Evolutionary conservation across 257 asterid genomes (phyloP).

Genomic region (Handroanthus guayacan): DNA sequence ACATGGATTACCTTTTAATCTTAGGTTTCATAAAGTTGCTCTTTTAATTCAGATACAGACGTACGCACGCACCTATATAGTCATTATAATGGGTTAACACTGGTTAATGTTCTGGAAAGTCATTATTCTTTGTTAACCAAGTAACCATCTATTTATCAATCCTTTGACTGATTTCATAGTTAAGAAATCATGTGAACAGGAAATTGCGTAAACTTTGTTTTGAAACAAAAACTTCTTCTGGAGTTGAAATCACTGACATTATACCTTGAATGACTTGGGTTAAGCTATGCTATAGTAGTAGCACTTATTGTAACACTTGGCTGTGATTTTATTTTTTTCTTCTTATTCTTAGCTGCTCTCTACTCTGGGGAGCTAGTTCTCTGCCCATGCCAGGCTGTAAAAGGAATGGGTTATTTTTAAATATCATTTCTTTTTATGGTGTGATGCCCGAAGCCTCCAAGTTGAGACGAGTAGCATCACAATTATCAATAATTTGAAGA

Average conservation of each 20-base stretch:
- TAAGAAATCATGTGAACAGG: constrained; percentile 18
- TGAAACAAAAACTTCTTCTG: background rate
- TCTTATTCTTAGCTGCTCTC: constrained; percentile 13
- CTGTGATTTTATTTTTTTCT: background rate
- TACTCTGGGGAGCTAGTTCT: background rate
- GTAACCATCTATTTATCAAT: background rate
- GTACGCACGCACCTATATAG: background rate
- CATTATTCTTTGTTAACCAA: background rate
- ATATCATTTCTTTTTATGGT: constrained; percentile 5
- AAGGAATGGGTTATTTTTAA: background rate
- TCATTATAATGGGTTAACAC: background rate
- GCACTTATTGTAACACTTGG: background rate
- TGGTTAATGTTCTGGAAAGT: constrained; percentile 16
- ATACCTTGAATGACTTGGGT: background rate
- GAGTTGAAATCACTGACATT: background rate
- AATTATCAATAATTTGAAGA: background rate
- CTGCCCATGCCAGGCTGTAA: background rate
- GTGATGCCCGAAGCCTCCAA: background rate
- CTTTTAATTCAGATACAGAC: background rate
- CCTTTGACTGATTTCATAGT: constrained; percentile 5
- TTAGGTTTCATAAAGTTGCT: constrained; percentile 19
- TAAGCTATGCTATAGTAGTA: background rate
- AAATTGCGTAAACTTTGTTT: constrained; percentile 8
- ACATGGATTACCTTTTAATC: constrained; percentile 3
- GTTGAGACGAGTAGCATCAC: background rate